Percentiles rank a stretch among this genome's conserved stretches.
phyloP scores from a whole-genome alignment of 169 alveolate genomes.

The Cystoisospora suis region DNA sequence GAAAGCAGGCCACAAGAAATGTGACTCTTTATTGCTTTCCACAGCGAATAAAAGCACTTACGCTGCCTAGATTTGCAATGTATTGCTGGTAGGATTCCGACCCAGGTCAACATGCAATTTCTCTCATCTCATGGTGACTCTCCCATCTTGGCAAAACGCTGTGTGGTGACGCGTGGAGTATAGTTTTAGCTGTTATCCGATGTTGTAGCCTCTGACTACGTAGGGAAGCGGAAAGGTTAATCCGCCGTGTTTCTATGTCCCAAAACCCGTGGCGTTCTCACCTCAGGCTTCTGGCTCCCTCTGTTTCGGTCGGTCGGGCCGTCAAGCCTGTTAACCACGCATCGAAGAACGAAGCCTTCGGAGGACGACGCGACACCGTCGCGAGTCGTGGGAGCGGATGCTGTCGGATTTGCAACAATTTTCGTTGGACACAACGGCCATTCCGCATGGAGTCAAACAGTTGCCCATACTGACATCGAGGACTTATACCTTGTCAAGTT shows the following conservation, averaged over 20 bases:
- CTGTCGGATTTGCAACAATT: conserved; percentile 42
- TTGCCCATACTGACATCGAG: conserved; percentile 59
- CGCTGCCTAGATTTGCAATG: no score
- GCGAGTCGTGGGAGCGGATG: conserved; percentile 49
- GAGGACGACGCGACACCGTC: conserved; percentile 2
- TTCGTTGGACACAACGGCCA: conserved; percentile 57
- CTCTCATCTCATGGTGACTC: no score
- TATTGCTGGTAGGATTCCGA: no score
- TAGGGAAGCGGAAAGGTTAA: no score
- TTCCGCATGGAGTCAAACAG: conserved; percentile 60
- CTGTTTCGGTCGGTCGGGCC: conserved; percentile 35
- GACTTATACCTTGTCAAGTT: conserved; percentile 49
- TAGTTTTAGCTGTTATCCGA: background rate
- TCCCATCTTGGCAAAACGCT: no score
- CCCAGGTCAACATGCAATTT: no score
- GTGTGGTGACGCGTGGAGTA: no score
- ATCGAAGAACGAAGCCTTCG: conserved; percentile 28
- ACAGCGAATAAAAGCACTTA: no score
- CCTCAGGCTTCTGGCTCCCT: conserved; percentile 55
- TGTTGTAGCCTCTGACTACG: background rate
- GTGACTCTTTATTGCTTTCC: no score
- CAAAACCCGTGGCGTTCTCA: background rate
- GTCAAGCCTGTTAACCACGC: background rate
- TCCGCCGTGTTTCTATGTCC: no score
- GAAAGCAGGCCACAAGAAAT: no score